Evolutionary conservation across 257 asterid species (phyloP).

Genomic region (Craterostigma plantagineum): DNA sequence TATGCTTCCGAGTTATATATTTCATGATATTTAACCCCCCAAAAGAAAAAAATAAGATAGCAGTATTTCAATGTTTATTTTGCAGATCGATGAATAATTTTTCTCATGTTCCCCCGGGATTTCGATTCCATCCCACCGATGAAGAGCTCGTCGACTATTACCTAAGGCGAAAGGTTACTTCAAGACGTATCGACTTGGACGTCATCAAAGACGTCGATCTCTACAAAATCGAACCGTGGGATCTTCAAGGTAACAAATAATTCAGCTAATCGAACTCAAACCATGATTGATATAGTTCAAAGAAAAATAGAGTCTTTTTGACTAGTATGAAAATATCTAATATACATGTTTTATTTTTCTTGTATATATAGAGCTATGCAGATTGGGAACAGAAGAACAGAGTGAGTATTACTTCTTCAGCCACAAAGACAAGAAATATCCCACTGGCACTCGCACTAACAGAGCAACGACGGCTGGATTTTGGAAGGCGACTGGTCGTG

Average conservation of each 20-base stretch:
- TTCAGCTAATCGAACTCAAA: neutral
- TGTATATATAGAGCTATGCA: slow-evolving; percentile 74
- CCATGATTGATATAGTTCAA: neutral
- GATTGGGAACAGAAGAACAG: slow-evolving; percentile 71
- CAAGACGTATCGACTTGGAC: slow-evolving; percentile 50
- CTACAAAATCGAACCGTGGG: slow-evolving; percentile 93
- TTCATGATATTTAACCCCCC: too few species aligned
- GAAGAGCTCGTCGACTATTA: slow-evolving; percentile 84
- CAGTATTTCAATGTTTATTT: too few species aligned
- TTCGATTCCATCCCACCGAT: slow-evolving; percentile 15
- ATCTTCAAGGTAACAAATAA: slow-evolving; percentile 96
- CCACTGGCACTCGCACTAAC: slow-evolving; percentile 83
- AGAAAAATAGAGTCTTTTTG: neutral
- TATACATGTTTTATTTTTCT: neutral
- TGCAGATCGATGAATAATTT: slow-evolving; percentile 34
- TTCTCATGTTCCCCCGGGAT: slow-evolving; percentile 87
- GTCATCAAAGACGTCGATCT: slow-evolving; percentile 84
- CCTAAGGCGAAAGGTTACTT: slow-evolving; percentile 51
- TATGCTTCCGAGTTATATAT: too few species aligned
- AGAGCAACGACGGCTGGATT: slow-evolving; percentile 87
- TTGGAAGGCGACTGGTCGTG: slow-evolving; percentile 95
- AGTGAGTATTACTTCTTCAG: slow-evolving; percentile 85
- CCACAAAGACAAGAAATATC: slow-evolving; percentile 91
- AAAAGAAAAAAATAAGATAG: too few species aligned
- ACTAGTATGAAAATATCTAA: neutral